phyloP scores from a whole-genome alignment of 164 flowering plant genomes.

The Sedum album region DNA sequence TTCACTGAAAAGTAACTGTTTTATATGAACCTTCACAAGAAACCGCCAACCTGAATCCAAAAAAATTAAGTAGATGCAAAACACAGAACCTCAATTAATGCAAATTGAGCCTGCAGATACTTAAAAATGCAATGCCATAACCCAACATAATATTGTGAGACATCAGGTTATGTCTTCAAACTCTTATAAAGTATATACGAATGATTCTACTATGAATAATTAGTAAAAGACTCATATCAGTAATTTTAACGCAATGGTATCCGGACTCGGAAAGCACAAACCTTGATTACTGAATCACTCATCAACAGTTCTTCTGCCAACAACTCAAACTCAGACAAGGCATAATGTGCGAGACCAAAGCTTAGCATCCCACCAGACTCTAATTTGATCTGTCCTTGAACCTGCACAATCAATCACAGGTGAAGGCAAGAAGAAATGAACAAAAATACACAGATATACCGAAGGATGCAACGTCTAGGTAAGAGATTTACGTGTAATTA shows the following conservation, averaged over 20 bases:
- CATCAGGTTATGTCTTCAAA: too few relatives aligned
- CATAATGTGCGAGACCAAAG: slow-evolving; percentile 78
- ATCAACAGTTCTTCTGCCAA: slow-evolving; percentile 93
- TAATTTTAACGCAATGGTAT: slow-evolving; percentile 4
- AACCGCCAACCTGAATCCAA: neutral
- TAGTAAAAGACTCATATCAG: neutral
- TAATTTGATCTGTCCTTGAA: slow-evolving; percentile 85
- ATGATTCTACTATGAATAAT: neutral
- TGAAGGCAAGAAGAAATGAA: neutral
- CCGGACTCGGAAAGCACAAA: slow-evolving; percentile 13
- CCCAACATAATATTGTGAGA: too few relatives aligned
- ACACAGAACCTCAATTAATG: neutral
- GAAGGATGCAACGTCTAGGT: neutral
- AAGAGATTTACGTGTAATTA: neutral
- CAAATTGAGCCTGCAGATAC: neutral
- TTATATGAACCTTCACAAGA: neutral
- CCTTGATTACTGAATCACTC: slow-evolving; percentile 91
- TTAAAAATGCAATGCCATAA: neutral
- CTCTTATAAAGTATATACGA: neutral
- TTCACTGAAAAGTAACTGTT: neutral
- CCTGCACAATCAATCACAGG: slow-evolving; percentile 32
- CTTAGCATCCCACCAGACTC: slow-evolving; percentile 58
- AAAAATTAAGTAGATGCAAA: neutral
- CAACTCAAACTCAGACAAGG: slow-evolving; percentile 87
- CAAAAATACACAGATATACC: neutral